Evolutionary conservation across 169 alveolate genomes (phyloP).

Genomic region (Eimeria maxima): DNA sequence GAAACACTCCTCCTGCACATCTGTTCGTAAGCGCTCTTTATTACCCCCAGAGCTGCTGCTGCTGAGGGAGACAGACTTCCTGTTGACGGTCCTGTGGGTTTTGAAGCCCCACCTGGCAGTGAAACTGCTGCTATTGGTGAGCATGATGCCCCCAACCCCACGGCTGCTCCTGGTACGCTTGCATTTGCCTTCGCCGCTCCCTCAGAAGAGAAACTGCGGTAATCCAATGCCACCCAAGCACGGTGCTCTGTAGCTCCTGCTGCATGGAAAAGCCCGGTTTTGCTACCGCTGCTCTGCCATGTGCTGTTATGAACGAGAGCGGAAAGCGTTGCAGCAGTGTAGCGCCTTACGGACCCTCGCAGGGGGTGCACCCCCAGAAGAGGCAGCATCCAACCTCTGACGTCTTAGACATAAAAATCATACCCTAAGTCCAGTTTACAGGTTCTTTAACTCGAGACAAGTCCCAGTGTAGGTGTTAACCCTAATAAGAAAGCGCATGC

Average conservation of each 20-base stretch:
- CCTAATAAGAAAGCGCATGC: neutral
- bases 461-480: neutral
- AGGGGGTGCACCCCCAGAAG: neutral
- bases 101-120: neutral
- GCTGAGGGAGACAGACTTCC: slow-evolving; percentile 24
- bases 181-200: neutral
- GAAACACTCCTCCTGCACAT: slow-evolving; percentile 11
- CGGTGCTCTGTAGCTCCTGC: neutral
- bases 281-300: neutral
- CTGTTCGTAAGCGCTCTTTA: slow-evolving; percentile 21
- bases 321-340: neutral
- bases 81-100: neutral
- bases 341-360: neutral
- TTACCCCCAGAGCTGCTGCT: slow-evolving; percentile 48
- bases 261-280: neutral
- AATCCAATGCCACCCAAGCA: neutral
- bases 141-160: neutral
- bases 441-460: neutral
- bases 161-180: neutral
- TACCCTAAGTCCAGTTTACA: neutral
- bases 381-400: neutral
- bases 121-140: neutral
- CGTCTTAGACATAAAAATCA: neutral
- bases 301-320: neutral
- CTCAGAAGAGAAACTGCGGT: neutral